Evolutionary conservation across 306 rosid genomes (phyloP), one percentile per base, ranked within the genome.

Genomic region (Aeschynomene evenia): DNA sequence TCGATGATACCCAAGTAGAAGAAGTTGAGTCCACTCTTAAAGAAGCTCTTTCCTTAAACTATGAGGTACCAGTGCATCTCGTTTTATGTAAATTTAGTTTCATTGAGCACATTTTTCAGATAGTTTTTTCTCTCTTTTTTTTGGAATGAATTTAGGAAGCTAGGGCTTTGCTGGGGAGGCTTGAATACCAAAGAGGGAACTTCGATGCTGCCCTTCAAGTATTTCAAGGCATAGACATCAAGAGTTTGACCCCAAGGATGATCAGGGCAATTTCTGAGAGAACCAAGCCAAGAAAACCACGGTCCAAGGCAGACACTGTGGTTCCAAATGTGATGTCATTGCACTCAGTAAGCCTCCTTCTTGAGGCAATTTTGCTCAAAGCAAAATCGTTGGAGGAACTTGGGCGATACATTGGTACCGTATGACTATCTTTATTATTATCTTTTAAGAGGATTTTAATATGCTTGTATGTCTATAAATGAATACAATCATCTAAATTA

Each of bases 151-250:
- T 53, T 80, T 31, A 91, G 96, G 98, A 91, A 80, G 96, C 98
- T 19, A 84, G 98, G 77, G 94, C 98, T 68, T 70, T 91, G 84
- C 66, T 91, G 82, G 98, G 98, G 74, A 89, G 94, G 80, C 94
- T 91, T 60, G 96, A 91, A 70, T 91, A 72, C 77, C 98, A 89
- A 39, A 87, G 96, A 67, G 91, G 94, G 70, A 91, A 89, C 63
- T 85, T 55, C 18, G 96, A 84, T 28, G 98, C 90, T 77, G 96
- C 96, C 28, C 94, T 89, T 63, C 94, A 85, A 74, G 94, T 91
- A 20, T 91, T 91, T 87, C 96, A 85, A 51, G 98, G 98, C 36
- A 91, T 89, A 59, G 98, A 89, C 80, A 80, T 85, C n/a, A 87
- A 58, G 74, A 63, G 73, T 66, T 82, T 91, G 69, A 68, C 83